Conservation (phyloP, 2,329 filamentous ascomycete genomes). For the Trichoderma koningii region DNA sequence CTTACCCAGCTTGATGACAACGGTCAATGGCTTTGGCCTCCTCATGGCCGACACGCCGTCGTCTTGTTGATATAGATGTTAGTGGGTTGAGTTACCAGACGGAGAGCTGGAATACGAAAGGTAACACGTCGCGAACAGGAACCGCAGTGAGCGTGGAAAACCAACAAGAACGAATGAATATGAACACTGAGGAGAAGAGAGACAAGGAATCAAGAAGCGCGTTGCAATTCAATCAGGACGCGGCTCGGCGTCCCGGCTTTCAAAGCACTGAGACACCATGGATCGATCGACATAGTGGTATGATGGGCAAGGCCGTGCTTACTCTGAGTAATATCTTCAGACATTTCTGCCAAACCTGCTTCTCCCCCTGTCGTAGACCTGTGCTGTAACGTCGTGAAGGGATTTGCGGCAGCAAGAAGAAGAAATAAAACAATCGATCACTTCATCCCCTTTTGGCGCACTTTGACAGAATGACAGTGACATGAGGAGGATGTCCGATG, state of each 20-base stretch:
- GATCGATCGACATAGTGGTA: neutral
- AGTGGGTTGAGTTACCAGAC: neutral
- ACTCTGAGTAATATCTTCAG: conserved; percentile 28
- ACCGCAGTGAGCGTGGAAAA: neutral
- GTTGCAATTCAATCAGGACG: neutral
- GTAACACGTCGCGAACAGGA: neutral
- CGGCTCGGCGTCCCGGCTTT: neutral
- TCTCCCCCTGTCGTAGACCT: conserved; percentile 5
- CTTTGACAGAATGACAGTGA: neutral
- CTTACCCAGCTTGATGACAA: conserved; percentile 87
- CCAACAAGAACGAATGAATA: neutral
- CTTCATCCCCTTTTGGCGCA: neutral
- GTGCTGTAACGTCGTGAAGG: neutral
- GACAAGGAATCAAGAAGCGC: neutral
- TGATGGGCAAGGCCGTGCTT: conserved; percentile 3
- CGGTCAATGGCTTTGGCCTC: conserved; percentile 52
- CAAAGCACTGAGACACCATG: conserved; percentile 11
- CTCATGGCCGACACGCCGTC: conserved; percentile 58
- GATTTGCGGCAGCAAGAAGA: neutral
- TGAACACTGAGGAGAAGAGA: neutral
- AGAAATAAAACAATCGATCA: neutral
- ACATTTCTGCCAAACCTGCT: conserved; percentile 19
- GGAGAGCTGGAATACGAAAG: neutral
- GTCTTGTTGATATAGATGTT: conserved; percentile 6
- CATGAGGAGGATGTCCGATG: no score